phyloP scores from a whole-genome alignment of 2,329 filamentous ascomycete genomes.

The Microdochium nivale region DNA sequence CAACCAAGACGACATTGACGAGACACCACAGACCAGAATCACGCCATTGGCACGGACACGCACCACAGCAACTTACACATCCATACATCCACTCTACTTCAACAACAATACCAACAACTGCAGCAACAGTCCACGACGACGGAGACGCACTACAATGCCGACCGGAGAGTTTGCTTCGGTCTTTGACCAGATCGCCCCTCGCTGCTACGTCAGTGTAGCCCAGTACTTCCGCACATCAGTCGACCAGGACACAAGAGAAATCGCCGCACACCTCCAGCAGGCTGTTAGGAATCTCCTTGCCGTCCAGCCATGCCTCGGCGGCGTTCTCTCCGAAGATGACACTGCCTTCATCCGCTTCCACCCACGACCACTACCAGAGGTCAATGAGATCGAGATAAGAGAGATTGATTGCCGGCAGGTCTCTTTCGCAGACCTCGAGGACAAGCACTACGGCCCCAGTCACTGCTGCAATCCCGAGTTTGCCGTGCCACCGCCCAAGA shows the following conservation, averaged over 20 bases:
- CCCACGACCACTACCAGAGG: neutral
- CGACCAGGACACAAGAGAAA: neutral
- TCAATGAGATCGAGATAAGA: neutral
- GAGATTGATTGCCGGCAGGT: neutral
- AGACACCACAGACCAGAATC: neutral
- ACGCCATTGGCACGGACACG: neutral
- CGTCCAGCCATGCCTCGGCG: neutral
- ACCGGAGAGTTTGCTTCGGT: slow-evolving; percentile 1
- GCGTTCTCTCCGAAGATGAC: neutral
- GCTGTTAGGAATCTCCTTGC: neutral
- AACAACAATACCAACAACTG: neutral
- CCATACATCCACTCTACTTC: neutral
- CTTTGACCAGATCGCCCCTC: neutral
- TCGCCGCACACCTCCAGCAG: neutral
- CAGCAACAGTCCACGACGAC: neutral
- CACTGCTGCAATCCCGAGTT: neutral
- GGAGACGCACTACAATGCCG: neutral
- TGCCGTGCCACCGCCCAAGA: neutral
- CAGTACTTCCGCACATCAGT: neutral
- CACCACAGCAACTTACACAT: neutral
- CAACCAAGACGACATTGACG: neutral
- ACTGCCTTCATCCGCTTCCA: neutral
- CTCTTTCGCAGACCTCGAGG: neutral
- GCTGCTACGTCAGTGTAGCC: neutral
- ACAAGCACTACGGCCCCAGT: neutral